Percentiles rank a stretch among this genome's conserved stretches.
Conservation (phyloP, 2,329 filamentous ascomycete species). For the Didymella glomerata region DNA sequence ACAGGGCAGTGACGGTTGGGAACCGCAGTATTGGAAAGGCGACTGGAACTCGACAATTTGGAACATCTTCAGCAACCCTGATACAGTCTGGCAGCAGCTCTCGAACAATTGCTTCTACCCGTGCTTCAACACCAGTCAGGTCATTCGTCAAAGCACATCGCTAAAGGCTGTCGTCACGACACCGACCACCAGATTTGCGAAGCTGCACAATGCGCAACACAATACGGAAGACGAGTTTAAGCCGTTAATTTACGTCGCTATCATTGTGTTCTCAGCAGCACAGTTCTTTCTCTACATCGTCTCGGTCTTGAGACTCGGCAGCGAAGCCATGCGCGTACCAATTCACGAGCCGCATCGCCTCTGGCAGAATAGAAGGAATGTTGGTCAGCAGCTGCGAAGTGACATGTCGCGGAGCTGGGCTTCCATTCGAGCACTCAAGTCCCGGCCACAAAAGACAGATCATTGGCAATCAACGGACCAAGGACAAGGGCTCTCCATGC, state of each 20-base stretch:
- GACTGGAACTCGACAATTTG: constrained; percentile 17
- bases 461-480: neutral
- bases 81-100: constrained; percentile 16
- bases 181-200: constrained; percentile 15
- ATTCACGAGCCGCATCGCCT: constrained; percentile 20
- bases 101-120: constrained; percentile 24
- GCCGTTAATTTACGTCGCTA: constrained; percentile 15
- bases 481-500: neutral
- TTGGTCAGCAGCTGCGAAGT: constrained; percentile 9
- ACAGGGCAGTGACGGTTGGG: constrained; percentile 20
- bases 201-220: constrained; percentile 15
- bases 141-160: constrained; percentile 6
- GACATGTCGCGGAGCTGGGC: constrained; percentile 8
- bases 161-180: constrained; percentile 20
- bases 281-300: constrained; percentile 23
- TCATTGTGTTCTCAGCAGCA: constrained; percentile 18
- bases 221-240: constrained; percentile 13
- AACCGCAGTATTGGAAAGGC: constrained; percentile 13
- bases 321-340: constrained; percentile 10
- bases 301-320: constrained; percentile 14
- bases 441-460: neutral
- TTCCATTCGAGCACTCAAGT: neutral
- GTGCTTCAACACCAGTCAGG: constrained; percentile 25
- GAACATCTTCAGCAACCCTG: constrained; percentile 14
- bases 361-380: constrained; percentile 9